Base-by-base conservation (phyloP, 2,329 filamentous ascomycete species). In the Cadophora gregata region DNA sequence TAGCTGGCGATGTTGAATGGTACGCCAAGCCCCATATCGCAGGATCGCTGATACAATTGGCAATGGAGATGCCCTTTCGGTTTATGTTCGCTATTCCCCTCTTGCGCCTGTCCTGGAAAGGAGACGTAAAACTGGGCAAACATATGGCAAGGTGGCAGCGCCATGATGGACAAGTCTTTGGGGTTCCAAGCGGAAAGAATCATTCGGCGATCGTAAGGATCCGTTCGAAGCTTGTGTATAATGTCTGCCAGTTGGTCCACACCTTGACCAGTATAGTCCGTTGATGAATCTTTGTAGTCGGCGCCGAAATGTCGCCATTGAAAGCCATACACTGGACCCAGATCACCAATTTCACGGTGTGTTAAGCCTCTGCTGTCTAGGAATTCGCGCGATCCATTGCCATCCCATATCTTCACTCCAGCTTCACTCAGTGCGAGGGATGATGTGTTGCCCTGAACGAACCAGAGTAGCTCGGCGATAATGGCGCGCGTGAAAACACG, bases 301-400 rank as follows among this genome's bases (percentile, higher is more conserved):
- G 96, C 96, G 60, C 96, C 96, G 75, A 99, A 99, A 80, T 98
- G 95, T 3, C 96, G 91, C 96, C 96, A 99, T 80, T 99, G 96
- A 81, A 99, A 99, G 1, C 96, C 96, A 78, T 99, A 99, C 0
- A 98, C 94, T 33, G 96, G 96, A 0, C 96, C 96, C 0, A 99
- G 84, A 76, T 99, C 96, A 71, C 96, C 96, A 24, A 90, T 91
- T 62, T 88, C 92, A 67, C 95, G 92, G 77, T 97, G 89, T 0
- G 84, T 83, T 7, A 98, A 86, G 0, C 95, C 95, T 1, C 96
- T 86, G 69, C 84, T 89, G 81, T 99, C 95, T 45, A 99, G 91
- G 78, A 91, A 98, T 75, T 89, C 91, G 74, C 96, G 92, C 56
- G 90, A 93, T 51, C 95, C 96, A 77, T 99, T 99, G 74, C 94